These are phyloP conservation scores for Suillus subluteus DNA, from an alignment of 768 basidiomycete genomes.

Conservation along the genomic window DNA sequence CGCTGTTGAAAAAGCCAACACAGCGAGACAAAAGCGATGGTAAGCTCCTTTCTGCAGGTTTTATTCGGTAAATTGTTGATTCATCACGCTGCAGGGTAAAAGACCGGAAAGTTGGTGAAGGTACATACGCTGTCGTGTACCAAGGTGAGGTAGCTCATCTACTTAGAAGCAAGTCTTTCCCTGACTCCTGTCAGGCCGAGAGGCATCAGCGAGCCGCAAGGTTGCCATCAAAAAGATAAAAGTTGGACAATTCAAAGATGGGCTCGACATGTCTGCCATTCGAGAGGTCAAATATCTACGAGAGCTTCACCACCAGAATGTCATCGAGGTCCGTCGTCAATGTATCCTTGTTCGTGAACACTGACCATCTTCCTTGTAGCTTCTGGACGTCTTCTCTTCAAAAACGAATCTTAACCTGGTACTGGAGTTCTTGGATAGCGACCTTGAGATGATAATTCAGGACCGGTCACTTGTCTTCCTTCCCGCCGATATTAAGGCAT, in stretches of 20 bases:
- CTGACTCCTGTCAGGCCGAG: conserved; percentile 55
- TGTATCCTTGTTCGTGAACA: background rate
- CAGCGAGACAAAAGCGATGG: conserved; percentile 74
- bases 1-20: conserved; percentile 79
- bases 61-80: conserved; percentile 14
- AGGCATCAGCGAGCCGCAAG: conserved; percentile 74
- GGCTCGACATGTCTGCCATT: conserved; percentile 98
- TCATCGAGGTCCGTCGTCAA: conserved; percentile 74
- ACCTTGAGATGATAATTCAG: conserved; percentile 96
- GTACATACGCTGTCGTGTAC: conserved; percentile 96
- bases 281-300: conserved; percentile 97
- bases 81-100: conserved; percentile 58
- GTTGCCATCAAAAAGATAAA: conserved; percentile 99
- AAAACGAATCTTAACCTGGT: conserved; percentile 98
- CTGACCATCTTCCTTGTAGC: conserved; percentile 46
- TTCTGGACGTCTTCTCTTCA: conserved; percentile 95
- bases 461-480: conserved; percentile 91
- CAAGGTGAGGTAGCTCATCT: conserved; percentile 57
- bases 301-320: conserved; percentile 91
- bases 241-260: conserved; percentile 95
- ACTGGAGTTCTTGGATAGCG: conserved; percentile 93
- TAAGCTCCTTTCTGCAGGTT: conserved; percentile 27
- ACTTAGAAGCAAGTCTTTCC: conserved; percentile 16
- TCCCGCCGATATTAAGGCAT: conserved; percentile 95
- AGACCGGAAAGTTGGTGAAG: conserved; percentile 84